Evolutionary conservation across 1,284 basidiomycete genomes (phyloP), one percentile per base, ranked within the genome.

Genomic region (Cronartium ribicola): DNA sequence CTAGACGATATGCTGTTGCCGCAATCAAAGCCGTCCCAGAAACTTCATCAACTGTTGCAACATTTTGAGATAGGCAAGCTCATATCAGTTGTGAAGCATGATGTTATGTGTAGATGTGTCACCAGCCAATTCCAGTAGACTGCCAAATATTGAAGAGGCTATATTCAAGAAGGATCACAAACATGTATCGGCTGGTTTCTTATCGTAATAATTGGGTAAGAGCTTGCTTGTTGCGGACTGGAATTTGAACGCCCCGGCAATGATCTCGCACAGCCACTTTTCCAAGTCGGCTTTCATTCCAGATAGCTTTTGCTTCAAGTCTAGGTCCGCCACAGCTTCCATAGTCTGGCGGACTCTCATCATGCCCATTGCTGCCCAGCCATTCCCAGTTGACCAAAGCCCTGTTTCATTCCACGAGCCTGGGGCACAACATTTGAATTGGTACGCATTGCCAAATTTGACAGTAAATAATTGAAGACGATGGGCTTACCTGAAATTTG

Each of bases 301-400:
- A 3, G 70, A 60, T 10, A 59, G 39, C n/a, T 73, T 41, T 51
- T 20, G 14, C 10, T 22, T 46, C 3, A 73, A 62, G 22, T 59
- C 41, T 37, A 37, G 8, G 20, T 73, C 55, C 39, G 48, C 71
- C 0, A 89, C 90, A 69, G 87, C 84, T 76, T 86, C 82, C 72
- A 92, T 88, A 4, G 90, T 91, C 0, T 86, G 88, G 1, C 89
- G 83, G 0, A 92, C 90, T 29, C 91, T 87, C 5, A 90, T 83
- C 85, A 92, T 92, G 0, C 92, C 92, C 4, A 88, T 89, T 0
- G 90, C 88, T 0, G 88, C 91, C 92, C 92, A 94, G 0, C 84
- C 91, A 73, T 93, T 92, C 0, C 91, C 90, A 22, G 59, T 60
- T 5, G 14, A 17, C 59, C 59, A 89, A 79, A 88, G 86, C 0